Percentiles rank a stretch among this genome's conserved stretches.
Conservation (phyloP, 306 rosid genomes). For the Elaeagnus macrophylla region DNA sequence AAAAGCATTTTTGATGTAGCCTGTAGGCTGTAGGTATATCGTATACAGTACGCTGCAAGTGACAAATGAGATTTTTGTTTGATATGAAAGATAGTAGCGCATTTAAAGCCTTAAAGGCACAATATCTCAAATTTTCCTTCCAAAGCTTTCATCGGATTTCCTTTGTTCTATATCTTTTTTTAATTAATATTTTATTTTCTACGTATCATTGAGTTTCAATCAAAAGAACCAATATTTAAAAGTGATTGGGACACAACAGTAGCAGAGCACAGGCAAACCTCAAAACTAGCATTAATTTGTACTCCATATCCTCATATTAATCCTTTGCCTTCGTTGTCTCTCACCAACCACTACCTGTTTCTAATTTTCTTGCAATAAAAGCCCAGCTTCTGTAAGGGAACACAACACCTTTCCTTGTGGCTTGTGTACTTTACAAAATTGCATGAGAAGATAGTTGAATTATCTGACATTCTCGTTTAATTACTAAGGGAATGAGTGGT, state of each 20-base stretch:
- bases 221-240: neutral
- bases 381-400: constrained; percentile 10
- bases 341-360: constrained; percentile 24
- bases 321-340: constrained; percentile 14
- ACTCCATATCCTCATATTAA: constrained; percentile 4
- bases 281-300: neutral
- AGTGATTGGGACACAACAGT: neutral
- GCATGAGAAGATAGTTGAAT: constrained; percentile 10
- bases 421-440: neutral
- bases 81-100: too few species aligned
- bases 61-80: too few species aligned
- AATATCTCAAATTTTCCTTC: too few species aligned
- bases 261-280: constrained; percentile 2
- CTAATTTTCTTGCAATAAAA: constrained; percentile 8
- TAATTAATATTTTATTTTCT: too few species aligned
- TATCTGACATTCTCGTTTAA: constrained; percentile 2
- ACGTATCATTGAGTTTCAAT: too few species aligned
- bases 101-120: too few species aligned
- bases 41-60: too few species aligned
- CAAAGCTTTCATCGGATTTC: too few species aligned
- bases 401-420: neutral
- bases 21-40: too few species aligned
- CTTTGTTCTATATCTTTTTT: too few species aligned
- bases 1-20: too few species aligned
- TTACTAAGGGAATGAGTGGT: neutral